Conservation (phyloP, 768 basidiomycete genomes). For the Daedaleopsis sinensis region DNA sequence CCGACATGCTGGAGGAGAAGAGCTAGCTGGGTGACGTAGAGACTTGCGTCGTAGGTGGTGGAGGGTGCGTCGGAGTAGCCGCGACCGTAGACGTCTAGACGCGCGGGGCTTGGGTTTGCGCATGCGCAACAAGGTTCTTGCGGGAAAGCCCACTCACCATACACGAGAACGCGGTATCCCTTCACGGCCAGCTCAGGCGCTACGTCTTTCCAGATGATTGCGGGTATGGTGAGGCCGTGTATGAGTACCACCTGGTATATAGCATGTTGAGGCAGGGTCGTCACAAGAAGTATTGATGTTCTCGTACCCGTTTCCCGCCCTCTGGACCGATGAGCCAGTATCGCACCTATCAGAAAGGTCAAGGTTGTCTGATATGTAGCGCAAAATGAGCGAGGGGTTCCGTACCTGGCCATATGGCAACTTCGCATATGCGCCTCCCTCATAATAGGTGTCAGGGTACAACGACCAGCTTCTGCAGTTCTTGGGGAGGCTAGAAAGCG, state of each 20-base stretch:
- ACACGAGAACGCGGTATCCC: constrained; percentile 76
- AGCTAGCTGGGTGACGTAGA: constrained; percentile 78
- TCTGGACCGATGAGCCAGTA: constrained; percentile 82
- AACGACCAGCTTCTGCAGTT: constrained; percentile 64
- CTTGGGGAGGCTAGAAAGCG: constrained; percentile 60
- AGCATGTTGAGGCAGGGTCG: neutral
- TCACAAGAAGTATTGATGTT: neutral
- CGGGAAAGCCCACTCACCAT: constrained; percentile 47
- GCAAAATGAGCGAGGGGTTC: constrained; percentile 13
- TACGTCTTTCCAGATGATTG: constrained; percentile 78
- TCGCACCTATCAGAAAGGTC: constrained; percentile 50
- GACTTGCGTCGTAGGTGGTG: constrained; percentile 60
- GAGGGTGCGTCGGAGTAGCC: constrained; percentile 84
- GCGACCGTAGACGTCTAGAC: constrained; percentile 76
- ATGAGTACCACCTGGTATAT: constrained; percentile 66
- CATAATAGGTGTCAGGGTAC: constrained; percentile 72
- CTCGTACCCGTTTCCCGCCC: constrained; percentile 61
- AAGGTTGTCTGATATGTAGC: constrained; percentile 6
- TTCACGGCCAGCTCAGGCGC: constrained; percentile 63
- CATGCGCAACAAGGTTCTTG: neutral
- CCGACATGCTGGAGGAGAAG: constrained; percentile 77
- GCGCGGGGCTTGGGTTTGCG: neutral
- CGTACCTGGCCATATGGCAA: constrained; percentile 68
- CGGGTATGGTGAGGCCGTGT: constrained; percentile 76
- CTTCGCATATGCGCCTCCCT: constrained; percentile 61